phyloP scores from a whole-genome alignment of 306 rosid species.

The Vigna radiata region DNA sequence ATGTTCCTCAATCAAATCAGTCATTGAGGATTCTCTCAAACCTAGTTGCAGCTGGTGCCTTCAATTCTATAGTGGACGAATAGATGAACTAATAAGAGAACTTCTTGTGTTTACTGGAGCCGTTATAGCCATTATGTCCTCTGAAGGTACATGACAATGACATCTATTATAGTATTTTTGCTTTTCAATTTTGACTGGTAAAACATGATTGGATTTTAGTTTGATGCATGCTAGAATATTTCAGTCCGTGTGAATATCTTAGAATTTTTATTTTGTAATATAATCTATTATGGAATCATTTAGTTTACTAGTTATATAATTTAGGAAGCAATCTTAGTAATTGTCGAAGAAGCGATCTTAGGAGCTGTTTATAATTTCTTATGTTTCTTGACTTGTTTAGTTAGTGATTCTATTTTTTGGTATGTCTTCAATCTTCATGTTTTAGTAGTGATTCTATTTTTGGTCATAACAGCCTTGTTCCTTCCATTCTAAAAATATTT shows the following conservation, averaged over 20 bases:
- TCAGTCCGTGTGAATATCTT: too few relatives aligned
- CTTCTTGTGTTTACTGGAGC: constrained; percentile 71
- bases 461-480: too few relatives aligned
- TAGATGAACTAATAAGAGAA: constrained; percentile 73
- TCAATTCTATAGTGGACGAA: constrained; percentile 62
- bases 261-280: constrained; percentile 11
- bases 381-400: constrained; percentile 11
- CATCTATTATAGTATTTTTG: too few relatives aligned
- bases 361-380: constrained; percentile 7
- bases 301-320: background rate
- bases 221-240: too few relatives aligned
- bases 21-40: constrained; percentile 86
- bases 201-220: too few relatives aligned
- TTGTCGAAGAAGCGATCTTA: background rate
- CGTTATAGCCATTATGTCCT: constrained; percentile 61
- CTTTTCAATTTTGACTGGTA: too few relatives aligned
- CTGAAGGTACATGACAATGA: constrained; percentile 67
- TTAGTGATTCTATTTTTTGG: too few relatives aligned
- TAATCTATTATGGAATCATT: background rate
- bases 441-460: too few relatives aligned
- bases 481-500: too few relatives aligned
- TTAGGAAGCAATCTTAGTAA: background rate
- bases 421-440: too few relatives aligned
- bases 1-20: constrained; percentile 62
- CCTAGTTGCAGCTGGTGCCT: constrained; percentile 77